phyloP scores from a whole-genome alignment of 208 protist species.

The Leishmania major region DNA sequence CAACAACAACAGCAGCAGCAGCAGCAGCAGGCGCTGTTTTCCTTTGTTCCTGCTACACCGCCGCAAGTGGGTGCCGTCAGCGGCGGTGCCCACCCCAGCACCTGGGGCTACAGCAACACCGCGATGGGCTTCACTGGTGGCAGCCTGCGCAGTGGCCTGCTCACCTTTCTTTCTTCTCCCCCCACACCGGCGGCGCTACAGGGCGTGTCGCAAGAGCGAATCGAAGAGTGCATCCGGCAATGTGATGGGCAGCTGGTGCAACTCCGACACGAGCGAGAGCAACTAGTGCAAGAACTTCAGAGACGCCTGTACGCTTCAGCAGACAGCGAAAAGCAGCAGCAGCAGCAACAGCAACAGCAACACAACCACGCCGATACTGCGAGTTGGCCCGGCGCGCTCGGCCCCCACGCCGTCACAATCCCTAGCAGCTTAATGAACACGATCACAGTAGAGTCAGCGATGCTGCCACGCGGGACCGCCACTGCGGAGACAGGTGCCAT shows the following conservation, averaged over 20 bases:
- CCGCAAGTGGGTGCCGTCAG: not conserved
- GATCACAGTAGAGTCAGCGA: not conserved
- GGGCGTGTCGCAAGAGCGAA: not conserved
- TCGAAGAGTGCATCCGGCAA: conserved; percentile 22
- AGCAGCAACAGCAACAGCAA: not conserved
- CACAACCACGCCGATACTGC: conserved; percentile 3
- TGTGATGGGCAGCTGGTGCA: conserved; percentile 21
- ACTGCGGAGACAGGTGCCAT: not conserved
- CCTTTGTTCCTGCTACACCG: not conserved
- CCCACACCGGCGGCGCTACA: conserved; percentile 12
- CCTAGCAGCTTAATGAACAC: not conserved
- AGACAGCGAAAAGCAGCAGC: not conserved
- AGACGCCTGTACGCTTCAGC: not conserved
- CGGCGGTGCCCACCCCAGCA: not conserved
- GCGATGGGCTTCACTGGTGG: not conserved
- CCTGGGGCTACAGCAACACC: not conserved
- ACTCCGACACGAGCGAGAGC: conserved; percentile 26
- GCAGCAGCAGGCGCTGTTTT: not conserved
- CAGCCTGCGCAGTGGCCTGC: not conserved
- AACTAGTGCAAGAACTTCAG: conserved; percentile 26
- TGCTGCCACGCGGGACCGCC: not conserved
- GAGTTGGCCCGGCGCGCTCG: conserved; percentile 10
- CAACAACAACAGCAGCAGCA: conserved; percentile 11
- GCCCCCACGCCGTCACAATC: not conserved
- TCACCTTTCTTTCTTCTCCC: not conserved